Evolutionary conservation across 169 alveolate genomes (phyloP), one percentile per base, ranked within the genome.

Genomic region (Cryptosporidium andersoni): DNA sequence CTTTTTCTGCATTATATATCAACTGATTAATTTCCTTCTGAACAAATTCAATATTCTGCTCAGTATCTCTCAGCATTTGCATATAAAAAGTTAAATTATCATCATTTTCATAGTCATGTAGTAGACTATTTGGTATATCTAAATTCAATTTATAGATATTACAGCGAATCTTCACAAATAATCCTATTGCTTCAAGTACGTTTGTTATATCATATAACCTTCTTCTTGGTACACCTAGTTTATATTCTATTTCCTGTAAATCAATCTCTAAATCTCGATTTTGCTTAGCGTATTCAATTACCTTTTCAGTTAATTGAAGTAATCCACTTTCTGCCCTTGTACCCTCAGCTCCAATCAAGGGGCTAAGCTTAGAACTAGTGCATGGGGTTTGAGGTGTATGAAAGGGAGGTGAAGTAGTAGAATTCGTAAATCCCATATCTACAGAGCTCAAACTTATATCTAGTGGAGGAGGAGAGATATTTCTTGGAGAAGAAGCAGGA

Each of bases 321-420:
- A 74, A 47, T 11, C 85, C 85, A 34, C 85, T 74, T 40, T 74
- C 85, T 36, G 85, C 85, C 11, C 85, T 74, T 4, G 85, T 58
- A 47, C 45, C 52, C 37, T 74, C 85, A 4, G 68, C 25, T 9
- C 85, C 85, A 25, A 60, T 39, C 3, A 43, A 51, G 11, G 85
- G 67, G 68, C 85, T 58, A 4, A 40, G 85, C 8, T 63, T 55
- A 56, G 85, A 68, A n/a, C 68, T 45, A 12, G 45, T 6, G 12
- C 62, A 64, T 47, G 80, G 80, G 25, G 0, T 25, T 25, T 25
- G 25, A 25, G 25, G 25, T 25, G 0, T 25, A 25, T 25, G 25
- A 25, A 0, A 25, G 25, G 1, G 25, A 25, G 25, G 25, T 25
- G 25, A 25, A 25, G 25, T 25, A 0, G 25, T 25, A 25, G 25